phyloP scores from a whole-genome alignment of 2,329 filamentous ascomycete species.

The Talaromyces rugulosus region DNA sequence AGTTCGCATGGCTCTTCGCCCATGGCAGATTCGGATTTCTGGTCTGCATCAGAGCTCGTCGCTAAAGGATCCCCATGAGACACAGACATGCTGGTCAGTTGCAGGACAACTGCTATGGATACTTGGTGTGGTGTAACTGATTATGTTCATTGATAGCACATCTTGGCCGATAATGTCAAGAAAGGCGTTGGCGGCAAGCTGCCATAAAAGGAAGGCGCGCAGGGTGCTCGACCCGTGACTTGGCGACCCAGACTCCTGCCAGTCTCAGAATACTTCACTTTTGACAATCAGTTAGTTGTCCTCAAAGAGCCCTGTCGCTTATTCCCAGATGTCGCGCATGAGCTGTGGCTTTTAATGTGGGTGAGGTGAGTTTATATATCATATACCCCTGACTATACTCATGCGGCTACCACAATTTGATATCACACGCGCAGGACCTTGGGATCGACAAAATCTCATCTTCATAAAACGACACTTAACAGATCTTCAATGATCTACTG shows the following conservation, averaged over 20 bases:
- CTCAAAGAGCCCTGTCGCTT: background rate
- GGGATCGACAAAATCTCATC: background rate
- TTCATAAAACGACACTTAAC: background rate
- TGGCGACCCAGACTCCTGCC: background rate
- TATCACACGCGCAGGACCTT: background rate
- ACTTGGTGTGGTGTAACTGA: background rate
- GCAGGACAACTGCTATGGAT: slow-evolving; percentile 9
- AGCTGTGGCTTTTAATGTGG: background rate
- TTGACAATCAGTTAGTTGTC: background rate
- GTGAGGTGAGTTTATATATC: background rate
- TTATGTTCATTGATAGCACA: background rate
- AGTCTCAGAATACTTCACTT: background rate
- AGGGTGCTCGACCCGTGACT: background rate
- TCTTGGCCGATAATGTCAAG: background rate
- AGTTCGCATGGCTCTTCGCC: background rate
- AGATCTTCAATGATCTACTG: background rate
- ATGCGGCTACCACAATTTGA: background rate
- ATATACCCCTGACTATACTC: background rate
- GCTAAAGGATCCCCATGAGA: slow-evolving; percentile 2
- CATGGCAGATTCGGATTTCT: background rate
- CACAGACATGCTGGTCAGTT: slow-evolving; percentile 7
- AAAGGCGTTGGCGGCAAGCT: background rate
- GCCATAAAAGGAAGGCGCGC: background rate
- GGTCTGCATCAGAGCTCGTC: background rate
- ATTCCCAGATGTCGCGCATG: background rate